phyloP scores from a whole-genome alignment of 345 rosid genomes.

The Viola odorata region DNA sequence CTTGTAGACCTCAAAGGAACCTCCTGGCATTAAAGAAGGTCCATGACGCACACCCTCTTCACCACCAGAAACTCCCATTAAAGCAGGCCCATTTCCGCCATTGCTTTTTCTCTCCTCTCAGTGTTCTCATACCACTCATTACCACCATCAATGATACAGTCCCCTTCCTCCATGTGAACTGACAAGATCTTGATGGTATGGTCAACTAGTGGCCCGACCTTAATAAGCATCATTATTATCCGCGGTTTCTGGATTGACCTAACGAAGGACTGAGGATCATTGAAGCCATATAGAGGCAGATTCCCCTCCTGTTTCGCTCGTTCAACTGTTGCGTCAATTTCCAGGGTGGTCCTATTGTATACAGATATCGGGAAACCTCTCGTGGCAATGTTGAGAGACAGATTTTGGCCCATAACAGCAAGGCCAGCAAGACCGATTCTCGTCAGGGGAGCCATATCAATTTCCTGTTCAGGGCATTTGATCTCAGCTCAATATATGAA shows the following conservation, averaged over 20 bases:
- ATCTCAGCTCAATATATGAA: background rate
- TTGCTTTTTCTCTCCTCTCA: constrained; percentile 13
- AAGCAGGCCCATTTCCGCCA: constrained; percentile 11
- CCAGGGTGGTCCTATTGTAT: constrained; percentile 16
- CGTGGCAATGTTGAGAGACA: constrained; percentile 23
- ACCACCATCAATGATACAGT: constrained; percentile 18
- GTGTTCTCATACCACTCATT: constrained; percentile 22
- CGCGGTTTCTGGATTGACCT: constrained; percentile 17
- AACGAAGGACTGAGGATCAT: constrained; percentile 17
- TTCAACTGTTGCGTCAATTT: constrained; percentile 17
- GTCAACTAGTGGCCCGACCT: constrained; percentile 19
- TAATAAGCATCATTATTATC: constrained; percentile 16
- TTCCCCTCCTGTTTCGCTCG: constrained; percentile 18
- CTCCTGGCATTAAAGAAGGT: constrained; percentile 17
- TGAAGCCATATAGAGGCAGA: constrained; percentile 20
- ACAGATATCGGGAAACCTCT: constrained; percentile 16
- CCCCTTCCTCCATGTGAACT: constrained; percentile 16
- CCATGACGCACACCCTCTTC: constrained; percentile 17
- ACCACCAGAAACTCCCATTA: constrained; percentile 20
- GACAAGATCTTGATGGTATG: constrained; percentile 15
- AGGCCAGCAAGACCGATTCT: constrained; percentile 15
- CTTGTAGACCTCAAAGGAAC: constrained; percentile 13
- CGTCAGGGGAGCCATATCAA: constrained; percentile 8
- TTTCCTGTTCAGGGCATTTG: background rate
- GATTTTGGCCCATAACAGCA: constrained; percentile 23